Evolutionary conservation across 805 yeast genomes (phyloP).

Genomic region (Kockiozyma suomiensis): DNA sequence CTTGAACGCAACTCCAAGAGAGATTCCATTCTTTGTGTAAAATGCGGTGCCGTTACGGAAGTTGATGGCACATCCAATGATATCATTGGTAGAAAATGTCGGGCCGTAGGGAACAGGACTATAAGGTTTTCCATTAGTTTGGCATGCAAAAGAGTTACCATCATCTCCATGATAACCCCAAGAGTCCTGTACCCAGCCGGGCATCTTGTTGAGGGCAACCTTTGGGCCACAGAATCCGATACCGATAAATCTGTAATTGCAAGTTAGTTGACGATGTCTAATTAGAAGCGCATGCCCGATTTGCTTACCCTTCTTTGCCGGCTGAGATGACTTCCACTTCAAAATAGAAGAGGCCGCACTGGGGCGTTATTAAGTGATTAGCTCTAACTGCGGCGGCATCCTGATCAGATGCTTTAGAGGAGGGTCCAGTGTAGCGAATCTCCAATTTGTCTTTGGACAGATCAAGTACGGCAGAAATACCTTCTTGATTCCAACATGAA

Average conservation of each 20-base stretch:
- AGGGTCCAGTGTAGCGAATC: slow-evolving; percentile 21
- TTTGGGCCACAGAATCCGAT: slow-evolving; percentile 51
- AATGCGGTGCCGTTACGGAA: slow-evolving; percentile 64
- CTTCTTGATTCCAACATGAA: slow-evolving; percentile 25
- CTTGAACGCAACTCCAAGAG: slow-evolving; percentile 57
- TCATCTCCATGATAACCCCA: slow-evolving; percentile 60
- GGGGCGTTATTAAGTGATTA: slow-evolving; percentile 43
- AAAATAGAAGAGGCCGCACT: slow-evolving; percentile 54
- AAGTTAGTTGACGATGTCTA: slow-evolving; percentile 4
- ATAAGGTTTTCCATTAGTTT: slow-evolving; percentile 44
- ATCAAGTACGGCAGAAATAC: slow-evolving; percentile 18
- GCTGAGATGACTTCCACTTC: slow-evolving; percentile 50
- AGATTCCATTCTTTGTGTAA: slow-evolving; percentile 79
- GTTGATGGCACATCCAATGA: slow-evolving; percentile 83
- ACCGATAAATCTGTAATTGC: slow-evolving; percentile 43
- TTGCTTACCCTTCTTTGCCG: slow-evolving; percentile 41
- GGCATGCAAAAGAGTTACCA: slow-evolving; percentile 49
- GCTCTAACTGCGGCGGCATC: slow-evolving; percentile 34
- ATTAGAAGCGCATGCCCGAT: background rate
- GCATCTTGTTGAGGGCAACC: slow-evolving; percentile 44
- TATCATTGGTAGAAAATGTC: slow-evolving; percentile 59
- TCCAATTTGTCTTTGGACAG: slow-evolving; percentile 23
- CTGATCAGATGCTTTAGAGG: slow-evolving; percentile 25
- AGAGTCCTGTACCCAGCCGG: slow-evolving; percentile 53
- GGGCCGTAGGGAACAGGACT: slow-evolving; percentile 42